A percentile compares a stretch with the other conserved stretches of the same genome.
These are phyloP conservation scores for Stentor coeruleus DNA, from an alignment of 73 alveolate species.

Conservation along the genomic window DNA sequence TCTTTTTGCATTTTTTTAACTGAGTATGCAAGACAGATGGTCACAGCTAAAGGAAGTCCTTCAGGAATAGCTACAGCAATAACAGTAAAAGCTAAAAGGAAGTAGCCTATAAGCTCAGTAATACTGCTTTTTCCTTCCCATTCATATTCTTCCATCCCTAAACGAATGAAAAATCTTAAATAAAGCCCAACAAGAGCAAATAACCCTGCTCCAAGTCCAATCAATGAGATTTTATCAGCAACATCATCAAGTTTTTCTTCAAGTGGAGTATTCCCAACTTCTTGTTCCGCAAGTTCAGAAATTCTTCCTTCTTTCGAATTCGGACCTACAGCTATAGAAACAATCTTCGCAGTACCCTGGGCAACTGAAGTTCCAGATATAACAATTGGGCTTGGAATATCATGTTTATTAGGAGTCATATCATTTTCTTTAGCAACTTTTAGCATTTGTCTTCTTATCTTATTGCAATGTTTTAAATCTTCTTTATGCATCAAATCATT, in stretches of 20 bases:
- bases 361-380: conserved; percentile 45
- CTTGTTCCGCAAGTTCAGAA: background rate
- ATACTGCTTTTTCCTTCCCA: conserved; percentile 40
- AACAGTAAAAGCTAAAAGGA: conserved; percentile 61
- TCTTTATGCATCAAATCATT: conserved; percentile 66
- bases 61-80: conserved; percentile 79
- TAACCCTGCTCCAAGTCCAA: conserved; percentile 21
- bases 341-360: conserved; percentile 49
- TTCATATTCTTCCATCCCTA: conserved; percentile 54
- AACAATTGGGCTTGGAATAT: conserved; percentile 30
- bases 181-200: background rate
- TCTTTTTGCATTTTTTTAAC: conserved; percentile 65
- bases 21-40: conserved; percentile 59
- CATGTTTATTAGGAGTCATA: conserved; percentile 9
- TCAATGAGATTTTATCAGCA: background rate
- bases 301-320: conserved; percentile 24
- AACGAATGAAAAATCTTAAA: background rate
- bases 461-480: conserved; percentile 49
- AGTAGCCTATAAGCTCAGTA: conserved; percentile 50
- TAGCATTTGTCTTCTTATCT: conserved; percentile 43
- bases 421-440: conserved; percentile 17
- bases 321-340: conserved; percentile 45
- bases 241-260: background rate
- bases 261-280: conserved; percentile 9
- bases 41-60: conserved; percentile 71